Conservation (phyloP, 2,329 filamentous ascomycete genomes). For the Claviceps maximensis region DNA sequence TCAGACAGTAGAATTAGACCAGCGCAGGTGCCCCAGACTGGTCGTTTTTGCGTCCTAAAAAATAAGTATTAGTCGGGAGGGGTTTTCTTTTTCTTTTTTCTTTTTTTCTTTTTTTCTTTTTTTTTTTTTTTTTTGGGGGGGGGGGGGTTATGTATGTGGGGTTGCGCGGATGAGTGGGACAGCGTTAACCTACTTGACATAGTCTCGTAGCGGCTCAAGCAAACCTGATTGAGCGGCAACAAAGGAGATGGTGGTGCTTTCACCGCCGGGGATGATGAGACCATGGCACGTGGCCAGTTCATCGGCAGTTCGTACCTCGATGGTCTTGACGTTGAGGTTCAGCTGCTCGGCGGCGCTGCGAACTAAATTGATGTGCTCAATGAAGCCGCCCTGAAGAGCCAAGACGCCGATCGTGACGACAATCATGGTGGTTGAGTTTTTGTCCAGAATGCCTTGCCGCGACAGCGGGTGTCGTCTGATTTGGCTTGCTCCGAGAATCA, state of each 20-base stretch:
- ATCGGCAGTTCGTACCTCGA: conserved; percentile 64
- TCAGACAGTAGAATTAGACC: conserved; percentile 85
- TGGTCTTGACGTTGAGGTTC: conserved; percentile 41
- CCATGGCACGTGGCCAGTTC: conserved; percentile 66
- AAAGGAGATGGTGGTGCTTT: conserved; percentile 86
- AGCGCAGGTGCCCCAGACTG: conserved; percentile 92
- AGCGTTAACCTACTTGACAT: conserved; percentile 56
- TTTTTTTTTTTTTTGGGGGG: too few species aligned
- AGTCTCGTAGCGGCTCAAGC: conserved; percentile 71
- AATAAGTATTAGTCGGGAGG: neutral
- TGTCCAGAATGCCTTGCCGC: too few species aligned
- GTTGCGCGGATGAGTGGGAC: neutral
- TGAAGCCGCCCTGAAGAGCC: conserved; percentile 83
- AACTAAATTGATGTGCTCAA: conserved; percentile 72
- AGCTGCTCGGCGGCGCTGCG: conserved; percentile 49
- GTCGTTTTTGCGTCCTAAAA: conserved; percentile 55
- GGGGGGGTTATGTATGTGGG: too few species aligned
- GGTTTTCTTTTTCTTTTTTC: neutral
- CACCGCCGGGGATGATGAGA: conserved; percentile 82
- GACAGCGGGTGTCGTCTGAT: too few species aligned
- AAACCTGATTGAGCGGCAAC: conserved; percentile 72
- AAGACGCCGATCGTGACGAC: conserved; percentile 45
- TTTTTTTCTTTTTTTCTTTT: neutral
- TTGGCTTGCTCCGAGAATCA: too few species aligned
- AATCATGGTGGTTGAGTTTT: neutral